Conservation (phyloP, 192 early-diverging fungal genomes). For the Haplosporangium gracile region DNA sequence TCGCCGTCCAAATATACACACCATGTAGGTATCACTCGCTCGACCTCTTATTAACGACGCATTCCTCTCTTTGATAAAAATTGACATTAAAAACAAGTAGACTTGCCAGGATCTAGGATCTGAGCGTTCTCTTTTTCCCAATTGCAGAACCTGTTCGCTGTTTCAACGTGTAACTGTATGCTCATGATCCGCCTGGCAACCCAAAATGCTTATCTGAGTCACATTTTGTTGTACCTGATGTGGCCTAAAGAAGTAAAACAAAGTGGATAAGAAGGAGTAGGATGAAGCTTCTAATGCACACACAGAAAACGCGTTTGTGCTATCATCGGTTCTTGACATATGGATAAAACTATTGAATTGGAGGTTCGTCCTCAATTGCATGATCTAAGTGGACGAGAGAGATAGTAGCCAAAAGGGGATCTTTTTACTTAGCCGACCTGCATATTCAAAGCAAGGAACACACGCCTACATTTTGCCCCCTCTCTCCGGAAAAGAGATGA, state of each 20-base stretch:
- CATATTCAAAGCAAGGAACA: not conserved
- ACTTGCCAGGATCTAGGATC: slow-evolving; percentile 3
- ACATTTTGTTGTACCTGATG: not conserved
- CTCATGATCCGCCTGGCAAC: not conserved
- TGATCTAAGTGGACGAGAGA: not conserved
- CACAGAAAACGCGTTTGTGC: not conserved
- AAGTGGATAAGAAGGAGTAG: not conserved
- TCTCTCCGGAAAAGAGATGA: slow-evolving; percentile 1
- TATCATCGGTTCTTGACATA: not conserved
- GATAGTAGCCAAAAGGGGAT: not conserved
- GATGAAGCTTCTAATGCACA: not conserved
- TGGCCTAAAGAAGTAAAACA: not conserved
- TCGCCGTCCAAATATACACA: not conserved
- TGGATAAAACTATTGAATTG: not conserved
- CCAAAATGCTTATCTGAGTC: not conserved
- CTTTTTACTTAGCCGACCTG: slow-evolving; percentile 1
- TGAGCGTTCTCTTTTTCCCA: not conserved
- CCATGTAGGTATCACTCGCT: not conserved
- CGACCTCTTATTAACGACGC: not conserved
- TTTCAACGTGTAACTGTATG: not conserved
- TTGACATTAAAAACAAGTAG: not conserved
- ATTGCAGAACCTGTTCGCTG: not conserved
- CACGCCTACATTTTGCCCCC: not conserved
- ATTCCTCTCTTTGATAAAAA: not conserved
- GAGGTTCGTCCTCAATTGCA: not conserved